Evolutionary conservation across 352 stramenopile genomes (phyloP).

Genomic region (Pythium plurisporium): DNA sequence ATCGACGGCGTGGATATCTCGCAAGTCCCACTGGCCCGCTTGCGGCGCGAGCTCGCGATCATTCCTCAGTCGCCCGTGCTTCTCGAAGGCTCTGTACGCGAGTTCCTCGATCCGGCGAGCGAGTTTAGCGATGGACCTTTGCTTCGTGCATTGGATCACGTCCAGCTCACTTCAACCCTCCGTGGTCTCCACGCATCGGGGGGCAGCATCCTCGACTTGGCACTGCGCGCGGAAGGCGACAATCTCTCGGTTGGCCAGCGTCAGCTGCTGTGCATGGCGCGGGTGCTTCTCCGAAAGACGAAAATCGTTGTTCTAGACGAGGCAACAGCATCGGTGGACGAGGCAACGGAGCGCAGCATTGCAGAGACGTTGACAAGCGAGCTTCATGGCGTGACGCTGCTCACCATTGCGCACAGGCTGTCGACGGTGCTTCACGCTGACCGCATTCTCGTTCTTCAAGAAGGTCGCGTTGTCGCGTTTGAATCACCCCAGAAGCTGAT

Average conservation of each 20-base stretch:
- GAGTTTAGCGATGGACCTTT: slow-evolving; percentile 56
- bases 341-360: slow-evolving; percentile 64
- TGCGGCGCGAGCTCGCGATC: slow-evolving; percentile 12
- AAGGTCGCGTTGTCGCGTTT: no score
- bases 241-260: no score
- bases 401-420: slow-evolving; percentile 81
- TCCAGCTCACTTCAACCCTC: no score
- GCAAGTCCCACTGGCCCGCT: slow-evolving; percentile 1
- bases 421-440: slow-evolving; percentile 73
- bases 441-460: slow-evolving; percentile 69
- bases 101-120: slow-evolving; percentile 81
- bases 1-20: slow-evolving; percentile 31
- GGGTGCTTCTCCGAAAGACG: slow-evolving; percentile 74
- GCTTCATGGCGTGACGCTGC: slow-evolving; percentile 53
- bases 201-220: no score
- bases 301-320: slow-evolving; percentile 76
- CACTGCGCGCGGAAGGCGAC: no score
- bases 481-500: no score
- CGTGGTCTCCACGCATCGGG: no score
- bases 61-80: slow-evolving; percentile 23
- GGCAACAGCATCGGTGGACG: slow-evolving; percentile 75
- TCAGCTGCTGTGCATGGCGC: no score
- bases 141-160: no score
- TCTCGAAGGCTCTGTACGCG: slow-evolving; percentile 21
- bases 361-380: slow-evolving; percentile 51